Evolutionary conservation across 2,329 filamentous ascomycete genomes (phyloP).

Genomic region (Fusarium marasasianum): DNA sequence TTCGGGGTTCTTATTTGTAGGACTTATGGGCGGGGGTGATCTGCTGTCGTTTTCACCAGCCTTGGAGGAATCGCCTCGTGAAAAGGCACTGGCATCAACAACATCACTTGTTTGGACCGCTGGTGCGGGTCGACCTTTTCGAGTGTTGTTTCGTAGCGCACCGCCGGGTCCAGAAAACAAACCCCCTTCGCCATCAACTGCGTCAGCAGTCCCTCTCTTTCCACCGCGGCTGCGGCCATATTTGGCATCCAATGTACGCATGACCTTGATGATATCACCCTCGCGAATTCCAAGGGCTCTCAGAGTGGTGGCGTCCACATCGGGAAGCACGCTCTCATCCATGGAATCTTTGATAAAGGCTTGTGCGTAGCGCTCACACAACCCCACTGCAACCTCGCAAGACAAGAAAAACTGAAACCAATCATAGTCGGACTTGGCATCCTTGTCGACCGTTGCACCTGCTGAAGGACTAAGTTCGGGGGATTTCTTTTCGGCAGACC

Average conservation of each 20-base stretch:
- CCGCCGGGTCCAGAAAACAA: constrained; percentile 96
- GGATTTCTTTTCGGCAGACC: constrained; percentile 43
- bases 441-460: constrained; percentile 70
- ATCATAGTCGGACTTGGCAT: constrained; percentile 81
- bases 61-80: constrained; percentile 59
- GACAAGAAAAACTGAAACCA: constrained; percentile 99
- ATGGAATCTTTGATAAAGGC: constrained; percentile 92
- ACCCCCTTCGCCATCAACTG: constrained; percentile 71
- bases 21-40: constrained; percentile 36
- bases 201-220: constrained; percentile 55
- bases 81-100: constrained; percentile 88
- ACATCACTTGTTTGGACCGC: constrained; percentile 86
- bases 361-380: constrained; percentile 93
- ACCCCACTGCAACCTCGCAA: constrained; percentile 89
- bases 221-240: constrained; percentile 67
- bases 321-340: constrained; percentile 91
- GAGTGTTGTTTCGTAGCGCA: constrained; percentile 89
- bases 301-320: constrained; percentile 84
- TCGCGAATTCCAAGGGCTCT: constrained; percentile 93
- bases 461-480: constrained; percentile 49
- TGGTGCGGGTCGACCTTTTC: constrained; percentile 88
- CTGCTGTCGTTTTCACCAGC: constrained; percentile 34
- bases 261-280: constrained; percentile 95
- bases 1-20: constrained; percentile 46
- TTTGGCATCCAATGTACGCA: constrained; percentile 85